Evolutionary conservation across 2,329 filamentous ascomycete genomes (phyloP), one percentile per base, ranked within the genome.

Genomic region (Teratosphaeria gauchensis): DNA sequence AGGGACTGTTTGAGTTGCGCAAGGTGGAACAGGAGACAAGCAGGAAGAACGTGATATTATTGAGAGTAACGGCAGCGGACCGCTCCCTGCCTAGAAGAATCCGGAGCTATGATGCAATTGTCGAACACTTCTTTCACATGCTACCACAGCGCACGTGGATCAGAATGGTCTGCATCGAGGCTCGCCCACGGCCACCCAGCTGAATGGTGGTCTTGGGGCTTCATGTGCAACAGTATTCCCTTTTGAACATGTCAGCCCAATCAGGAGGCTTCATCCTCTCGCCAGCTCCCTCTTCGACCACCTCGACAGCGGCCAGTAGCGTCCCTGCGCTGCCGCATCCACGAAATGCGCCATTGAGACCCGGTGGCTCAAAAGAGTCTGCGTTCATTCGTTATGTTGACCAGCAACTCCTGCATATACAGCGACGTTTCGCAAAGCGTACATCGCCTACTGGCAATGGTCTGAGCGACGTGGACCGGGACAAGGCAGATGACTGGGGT

Each of bases 351-450:
- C 81, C 82, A 1, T 72, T 86, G 7, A 75, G 75, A 48, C 72
- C 81, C 0, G 84, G 84, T 32, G 82, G 82, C 12, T 69, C 74
- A 28, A 85, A 84, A 70, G 84, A 87, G 68, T 79, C 76, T 38
- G 74, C 77, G 5, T 77, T 85, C 61, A 83, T 85, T 57, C 77
- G 78, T 58, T 80, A 82, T 66, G 74, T 84, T 14, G 83, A 86
- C 62, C 74, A 76, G 52, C 75, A 74, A 14, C 71, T 85, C 30
- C 67, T 81, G 24, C 69, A 73, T 46, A 78, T 82, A 51, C 81
- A 77, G 63, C 74, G 77, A 24, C 76, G 78, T 62, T 82, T 80
- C 69, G 79, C 78, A 24, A 82, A 81, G 69, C 78, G 80, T 35
- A 69, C 68, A 61, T 65, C 66, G 1, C 67, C 65, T 5, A 59